phyloP scores from a whole-genome alignment of 2,329 filamentous ascomycete genomes.

The Emydomyces testavorans region DNA sequence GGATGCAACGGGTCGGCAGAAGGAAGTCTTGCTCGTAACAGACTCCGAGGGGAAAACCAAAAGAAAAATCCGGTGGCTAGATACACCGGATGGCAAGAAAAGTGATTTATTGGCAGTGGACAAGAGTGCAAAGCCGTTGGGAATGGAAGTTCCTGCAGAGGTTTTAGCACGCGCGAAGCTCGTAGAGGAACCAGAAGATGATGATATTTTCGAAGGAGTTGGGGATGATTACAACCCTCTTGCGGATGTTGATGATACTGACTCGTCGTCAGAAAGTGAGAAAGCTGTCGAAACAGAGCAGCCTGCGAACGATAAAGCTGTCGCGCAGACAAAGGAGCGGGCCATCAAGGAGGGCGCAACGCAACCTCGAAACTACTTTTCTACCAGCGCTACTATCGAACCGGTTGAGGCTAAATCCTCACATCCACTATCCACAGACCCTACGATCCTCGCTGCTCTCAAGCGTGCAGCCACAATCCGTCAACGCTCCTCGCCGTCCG shows the following conservation, averaged over 20 bases:
- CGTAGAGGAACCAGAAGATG: constrained; percentile 38
- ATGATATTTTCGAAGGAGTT: constrained; percentile 52
- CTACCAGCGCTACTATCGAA: constrained; percentile 21
- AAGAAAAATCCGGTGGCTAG: constrained; percentile 47
- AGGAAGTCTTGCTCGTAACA: constrained; percentile 49
- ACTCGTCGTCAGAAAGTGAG: constrained; percentile 28
- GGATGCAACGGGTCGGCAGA: constrained; percentile 41
- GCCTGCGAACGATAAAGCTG: not conserved
- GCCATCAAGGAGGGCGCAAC: not conserved
- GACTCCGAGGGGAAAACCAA: constrained; percentile 51
- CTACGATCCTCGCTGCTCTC: constrained; percentile 69
- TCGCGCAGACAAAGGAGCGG: not conserved
- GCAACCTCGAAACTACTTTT: constrained; percentile 39
- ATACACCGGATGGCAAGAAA: constrained; percentile 26
- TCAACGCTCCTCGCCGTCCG: constrained; percentile 34
- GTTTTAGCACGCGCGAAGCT: constrained; percentile 27
- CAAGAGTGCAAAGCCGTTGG: constrained; percentile 39
- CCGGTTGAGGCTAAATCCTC: constrained; percentile 32
- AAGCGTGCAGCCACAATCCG: constrained; percentile 64
- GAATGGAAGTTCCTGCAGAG: constrained; percentile 40
- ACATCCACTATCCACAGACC: constrained; percentile 51
- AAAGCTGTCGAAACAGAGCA: constrained; percentile 31
- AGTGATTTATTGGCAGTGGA: constrained; percentile 33
- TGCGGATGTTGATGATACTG: constrained; percentile 41
- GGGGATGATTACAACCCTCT: constrained; percentile 51